phyloP scores from a whole-genome alignment of 2,329 filamentous ascomycete genomes.

The Aspergillus sojae region DNA sequence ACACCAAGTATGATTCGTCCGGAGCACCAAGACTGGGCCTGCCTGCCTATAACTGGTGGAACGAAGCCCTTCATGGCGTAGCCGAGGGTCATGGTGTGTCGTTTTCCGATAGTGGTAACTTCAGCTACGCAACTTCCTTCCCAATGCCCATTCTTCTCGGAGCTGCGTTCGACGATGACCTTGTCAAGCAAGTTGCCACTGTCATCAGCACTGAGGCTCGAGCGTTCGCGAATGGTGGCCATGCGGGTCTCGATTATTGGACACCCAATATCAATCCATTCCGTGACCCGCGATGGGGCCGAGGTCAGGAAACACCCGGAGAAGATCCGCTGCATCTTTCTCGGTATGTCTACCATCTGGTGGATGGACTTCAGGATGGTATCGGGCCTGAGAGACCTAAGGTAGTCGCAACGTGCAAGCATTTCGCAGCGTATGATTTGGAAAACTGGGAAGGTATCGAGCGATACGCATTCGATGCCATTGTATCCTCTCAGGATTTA shows the following conservation, averaged over 20 bases:
- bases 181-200: slow-evolving; percentile 57
- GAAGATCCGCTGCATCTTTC: slow-evolving; percentile 34
- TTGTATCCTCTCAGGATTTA: slow-evolving; percentile 55
- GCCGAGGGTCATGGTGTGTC: slow-evolving; percentile 50
- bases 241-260: slow-evolving; percentile 30
- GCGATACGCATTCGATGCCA: slow-evolving; percentile 8
- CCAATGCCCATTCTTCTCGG: slow-evolving; percentile 63
- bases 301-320: slow-evolving; percentile 61
- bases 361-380: slow-evolving; percentile 51
- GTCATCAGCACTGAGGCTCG: slow-evolving; percentile 60
- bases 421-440: slow-evolving; percentile 59
- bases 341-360: slow-evolving; percentile 18
- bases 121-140: slow-evolving; percentile 59
- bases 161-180: slow-evolving; percentile 61
- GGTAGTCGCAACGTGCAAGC: slow-evolving; percentile 60
- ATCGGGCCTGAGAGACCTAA: slow-evolving; percentile 31
- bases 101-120: slow-evolving; percentile 56
- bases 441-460: slow-evolving; percentile 53
- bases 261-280: slow-evolving; percentile 69
- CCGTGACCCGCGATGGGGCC: slow-evolving; percentile 62
- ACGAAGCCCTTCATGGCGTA: slow-evolving; percentile 64
- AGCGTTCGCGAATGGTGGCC: slow-evolving; percentile 62
- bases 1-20: slow-evolving; percentile 47
- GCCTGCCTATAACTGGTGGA: slow-evolving; percentile 63
- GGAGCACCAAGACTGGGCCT: slow-evolving; percentile 59